Evolutionary conservation across 176 grass and related monocot genomes (phyloP), one percentile per base, ranked within the genome.

Genomic region (Phoenix roebelenii): DNA sequence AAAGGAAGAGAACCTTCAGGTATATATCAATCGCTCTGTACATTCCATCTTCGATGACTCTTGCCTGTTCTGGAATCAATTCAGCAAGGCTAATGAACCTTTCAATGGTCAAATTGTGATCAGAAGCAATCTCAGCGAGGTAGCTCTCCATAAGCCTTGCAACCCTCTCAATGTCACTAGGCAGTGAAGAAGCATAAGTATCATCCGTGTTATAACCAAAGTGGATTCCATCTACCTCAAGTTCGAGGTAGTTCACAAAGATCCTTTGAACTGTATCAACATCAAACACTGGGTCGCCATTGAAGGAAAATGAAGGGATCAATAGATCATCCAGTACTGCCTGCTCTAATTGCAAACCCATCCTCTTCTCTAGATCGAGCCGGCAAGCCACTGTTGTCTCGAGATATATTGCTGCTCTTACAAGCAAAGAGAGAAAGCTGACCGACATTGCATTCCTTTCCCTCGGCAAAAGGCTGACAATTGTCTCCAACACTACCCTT

Each of bases 21-120:
- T 88, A 91, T 68, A 97, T 97, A 61, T 97, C 84, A 16, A 97
- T 88, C 54, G 92, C 84, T 67, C 84, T 80, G 80, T 97, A 97
- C 92, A 88, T 88, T 64, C 84, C 92, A 53, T 97, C 92, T 66
- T 91, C 87, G 26, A 81, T 88, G 22, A 85, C 77, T 72, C 80
- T 85, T 39, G 87, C 62, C 58, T 78, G 84, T 68, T 88, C 80
- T n/a, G 87, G 87, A 48, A 97, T 77, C 58, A 88, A 64, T 49
- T 88, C 87, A 17, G 74, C 87, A 7, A 97, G 77, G 51, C 58
- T 53, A 17, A 75, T 65, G 76, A 97, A 97, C 58, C 73, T 90
- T 51, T 76, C 83, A 0, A 83, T 58, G 61, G 69, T 50, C 66
- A 97, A 75, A 64, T 88, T 79, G 52, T 16, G 69, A 49, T 97